Percentiles rank a stretch among this genome's conserved stretches.
Conservation (phyloP, 2,329 filamentous ascomycete species). For the Arachnomyces sp. region DNA sequence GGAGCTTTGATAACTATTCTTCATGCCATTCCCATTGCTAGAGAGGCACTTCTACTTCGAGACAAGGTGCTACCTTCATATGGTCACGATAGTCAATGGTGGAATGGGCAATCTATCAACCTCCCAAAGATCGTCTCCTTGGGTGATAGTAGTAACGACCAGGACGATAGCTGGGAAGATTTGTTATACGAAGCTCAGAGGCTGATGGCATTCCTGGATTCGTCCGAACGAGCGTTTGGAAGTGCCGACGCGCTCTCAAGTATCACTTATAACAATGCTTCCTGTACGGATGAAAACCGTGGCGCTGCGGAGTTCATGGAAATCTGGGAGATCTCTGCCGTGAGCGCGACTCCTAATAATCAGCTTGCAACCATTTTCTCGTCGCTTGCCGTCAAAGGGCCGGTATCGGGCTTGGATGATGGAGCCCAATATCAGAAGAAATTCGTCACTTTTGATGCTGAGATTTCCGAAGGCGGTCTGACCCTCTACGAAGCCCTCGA, state of each 20-base stretch:
- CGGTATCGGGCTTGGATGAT: constrained; percentile 20
- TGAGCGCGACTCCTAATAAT: constrained; percentile 33
- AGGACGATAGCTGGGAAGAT: constrained; percentile 27
- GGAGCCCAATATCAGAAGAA: constrained; percentile 24
- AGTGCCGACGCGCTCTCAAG: constrained; percentile 45
- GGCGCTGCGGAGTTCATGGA: constrained; percentile 31
- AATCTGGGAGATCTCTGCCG: constrained; percentile 41
- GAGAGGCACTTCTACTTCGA: constrained; percentile 49
- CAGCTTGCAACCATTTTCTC: constrained; percentile 38
- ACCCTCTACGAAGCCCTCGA: constrained; percentile 49
- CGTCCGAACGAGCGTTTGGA: constrained; percentile 50
- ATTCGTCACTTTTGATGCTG: constrained; percentile 33
- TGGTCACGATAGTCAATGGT: constrained; percentile 52
- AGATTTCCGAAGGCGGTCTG: constrained; percentile 28
- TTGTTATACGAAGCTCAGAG: constrained; percentile 52
- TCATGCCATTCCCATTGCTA: constrained; percentile 51
- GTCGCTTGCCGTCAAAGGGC: constrained; percentile 35
- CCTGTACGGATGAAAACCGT: constrained; percentile 10
- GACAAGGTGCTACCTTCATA: constrained; percentile 41
- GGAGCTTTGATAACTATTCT: constrained; percentile 52
- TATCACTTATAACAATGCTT: constrained; percentile 26
- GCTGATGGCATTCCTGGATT: constrained; percentile 53
- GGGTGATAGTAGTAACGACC: constrained; percentile 23
- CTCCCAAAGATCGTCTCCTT: constrained; percentile 44
- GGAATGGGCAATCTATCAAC: constrained; percentile 48